phyloP scores from a whole-genome alignment of 78 protist species.

The Pigoraptor vietnamica region DNA sequence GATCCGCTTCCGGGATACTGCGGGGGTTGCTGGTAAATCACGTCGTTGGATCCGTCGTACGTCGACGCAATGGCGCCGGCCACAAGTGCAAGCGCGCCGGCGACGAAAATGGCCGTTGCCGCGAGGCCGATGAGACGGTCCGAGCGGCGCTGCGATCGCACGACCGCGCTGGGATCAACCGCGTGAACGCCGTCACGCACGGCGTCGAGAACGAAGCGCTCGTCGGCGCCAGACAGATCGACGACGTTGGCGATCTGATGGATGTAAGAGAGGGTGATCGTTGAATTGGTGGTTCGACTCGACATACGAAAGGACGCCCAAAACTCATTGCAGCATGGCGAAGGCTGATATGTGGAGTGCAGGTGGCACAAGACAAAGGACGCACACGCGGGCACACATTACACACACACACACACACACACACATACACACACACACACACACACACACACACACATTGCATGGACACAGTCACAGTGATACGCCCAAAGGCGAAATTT shows the following conservation, averaged over 20 bases:
- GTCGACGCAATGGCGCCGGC: neutral
- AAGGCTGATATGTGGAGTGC: too few relatives aligned
- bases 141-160: neutral
- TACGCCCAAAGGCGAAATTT: neutral
- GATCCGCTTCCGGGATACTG: neutral
- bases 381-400: too few relatives aligned
- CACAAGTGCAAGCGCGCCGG: neutral
- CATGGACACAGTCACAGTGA: neutral
- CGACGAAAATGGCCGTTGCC: neutral
- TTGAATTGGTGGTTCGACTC: too few relatives aligned
- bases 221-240: neutral
- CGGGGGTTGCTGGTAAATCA: neutral
- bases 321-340: neutral
- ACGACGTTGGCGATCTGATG: neutral
- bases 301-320: neutral
- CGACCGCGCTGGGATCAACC: neutral
- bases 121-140: neutral
- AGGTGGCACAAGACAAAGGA: too few relatives aligned
- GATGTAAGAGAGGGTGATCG: neutral
- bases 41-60: neutral
- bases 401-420: too few relatives aligned
- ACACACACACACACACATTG: neutral
- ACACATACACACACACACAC: too few relatives aligned
- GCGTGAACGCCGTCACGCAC: neutral
- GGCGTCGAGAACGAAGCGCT: neutral